Evolutionary conservation across 345 rosid genomes (phyloP), one percentile per base, ranked within the genome.

Genomic region (Citrus australasica): DNA sequence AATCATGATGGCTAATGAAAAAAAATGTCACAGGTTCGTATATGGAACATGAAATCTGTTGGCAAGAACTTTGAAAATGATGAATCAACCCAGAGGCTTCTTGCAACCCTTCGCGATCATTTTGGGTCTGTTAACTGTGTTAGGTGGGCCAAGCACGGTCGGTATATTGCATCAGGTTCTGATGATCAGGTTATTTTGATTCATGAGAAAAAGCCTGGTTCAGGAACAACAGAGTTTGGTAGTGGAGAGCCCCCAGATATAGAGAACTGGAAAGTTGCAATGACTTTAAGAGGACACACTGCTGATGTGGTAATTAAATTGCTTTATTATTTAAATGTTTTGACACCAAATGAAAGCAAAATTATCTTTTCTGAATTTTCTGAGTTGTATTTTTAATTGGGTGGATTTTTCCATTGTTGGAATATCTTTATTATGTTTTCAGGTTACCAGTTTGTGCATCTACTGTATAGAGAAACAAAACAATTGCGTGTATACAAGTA

Each of bases 81-180:
- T 71, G 99, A 92, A 76, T 78, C 92, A 58, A 82, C 84, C 38
- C 90, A 89, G 76, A 85, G 93, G 89, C 98, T 97, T 82, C 94
- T 97, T 32, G 99, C 99, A 68, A 97, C 96, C 64, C 92, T 94
- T 38, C 97, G 98, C 19, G 99, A 94, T 85, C 99, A 97, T 81
- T 97, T 94, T 84, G 99, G 99, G 51, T 97, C 98, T 11, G 99
- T 97, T n/a, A 97, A 97, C 84, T 97, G 99, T 82, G 94, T 97
- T 77, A 88, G 99, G 84, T 97, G 99, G 98, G 98, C 99, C 42
- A 97, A 94, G 88, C 94, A 94, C 78, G 92, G 98, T 19, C 85
- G 97, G 63, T 91, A 83, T 74, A 85, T 97, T 73, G 99, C 98
- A 67, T 94, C 99, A 14, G 98, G 98, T 46, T 97, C 98, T 77